Conservation (phyloP, 2,329 filamentous ascomycete genomes). For the Clarireedia sp. region DNA sequence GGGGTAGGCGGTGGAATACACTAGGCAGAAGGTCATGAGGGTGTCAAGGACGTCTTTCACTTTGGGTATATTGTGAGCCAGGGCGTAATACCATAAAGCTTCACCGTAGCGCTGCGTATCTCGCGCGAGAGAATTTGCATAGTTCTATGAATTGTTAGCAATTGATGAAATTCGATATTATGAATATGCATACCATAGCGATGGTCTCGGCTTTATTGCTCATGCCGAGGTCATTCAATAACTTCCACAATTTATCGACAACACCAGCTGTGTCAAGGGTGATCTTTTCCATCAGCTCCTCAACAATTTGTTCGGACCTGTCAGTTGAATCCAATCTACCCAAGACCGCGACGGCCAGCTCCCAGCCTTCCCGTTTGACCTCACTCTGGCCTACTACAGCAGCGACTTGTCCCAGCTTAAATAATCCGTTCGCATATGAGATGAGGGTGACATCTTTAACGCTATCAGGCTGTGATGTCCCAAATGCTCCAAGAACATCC, state of each 20-base stretch:
- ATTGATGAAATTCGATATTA: slow-evolving; percentile 7
- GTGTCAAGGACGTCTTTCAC: slow-evolving; percentile 80
- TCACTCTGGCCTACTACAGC: slow-evolving; percentile 20
- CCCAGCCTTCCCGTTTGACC: slow-evolving; percentile 66
- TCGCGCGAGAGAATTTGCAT: slow-evolving; percentile 68
- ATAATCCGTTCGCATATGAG: slow-evolving; percentile 63
- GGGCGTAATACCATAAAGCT: slow-evolving; percentile 82
- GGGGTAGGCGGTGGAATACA: slow-evolving; percentile 78
- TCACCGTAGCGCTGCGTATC: slow-evolving; percentile 74
- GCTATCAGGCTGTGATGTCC: slow-evolving; percentile 51
- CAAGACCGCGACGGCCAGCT: slow-evolving; percentile 75
- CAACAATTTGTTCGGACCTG: slow-evolving; percentile 65
- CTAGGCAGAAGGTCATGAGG: slow-evolving; percentile 77
- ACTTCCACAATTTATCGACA: slow-evolving; percentile 73
- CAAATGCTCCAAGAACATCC: slow-evolving; percentile 63
- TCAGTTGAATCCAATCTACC: slow-evolving; percentile 69
- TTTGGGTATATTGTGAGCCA: slow-evolving; percentile 70
- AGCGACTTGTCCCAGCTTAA: slow-evolving; percentile 39
- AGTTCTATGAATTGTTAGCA: slow-evolving; percentile 52
- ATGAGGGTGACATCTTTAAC: slow-evolving; percentile 74
- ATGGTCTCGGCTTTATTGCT: slow-evolving; percentile 70
- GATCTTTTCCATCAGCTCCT: slow-evolving; percentile 63
- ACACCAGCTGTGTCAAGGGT: slow-evolving; percentile 60
- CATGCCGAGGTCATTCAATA: slow-evolving; percentile 73
- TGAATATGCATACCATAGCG: slow-evolving; percentile 58